These are phyloP conservation scores for Triticum urartu DNA, from an alignment of 176 grass and related monocot genomes.

Conservation along the genomic window DNA sequence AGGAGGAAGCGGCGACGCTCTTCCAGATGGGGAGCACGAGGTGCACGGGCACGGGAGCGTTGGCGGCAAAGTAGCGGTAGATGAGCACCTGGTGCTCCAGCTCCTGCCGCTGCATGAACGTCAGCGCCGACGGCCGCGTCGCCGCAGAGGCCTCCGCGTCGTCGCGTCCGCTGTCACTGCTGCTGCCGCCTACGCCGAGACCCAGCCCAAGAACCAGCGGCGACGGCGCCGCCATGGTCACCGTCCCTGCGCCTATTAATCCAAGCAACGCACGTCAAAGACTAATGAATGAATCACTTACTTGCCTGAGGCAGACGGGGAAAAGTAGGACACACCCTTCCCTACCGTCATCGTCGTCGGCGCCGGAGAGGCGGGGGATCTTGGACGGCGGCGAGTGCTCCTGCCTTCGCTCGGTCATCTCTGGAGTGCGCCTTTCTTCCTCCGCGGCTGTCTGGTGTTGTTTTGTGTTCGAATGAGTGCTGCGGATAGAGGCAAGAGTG, in stretches of 20 bases:
- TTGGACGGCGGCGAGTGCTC: conserved; percentile 39
- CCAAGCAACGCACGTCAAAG: neutral
- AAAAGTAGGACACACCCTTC: neutral
- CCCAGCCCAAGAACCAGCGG: conserved; percentile 51
- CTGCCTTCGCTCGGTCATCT: conserved; percentile 19
- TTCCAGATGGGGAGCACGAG: conserved; percentile 82
- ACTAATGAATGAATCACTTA: neutral
- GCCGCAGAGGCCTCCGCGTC: conserved; percentile 5
- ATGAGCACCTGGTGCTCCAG: conserved; percentile 82
- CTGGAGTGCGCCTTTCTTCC: neutral
- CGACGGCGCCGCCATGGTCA: conserved; percentile 59
- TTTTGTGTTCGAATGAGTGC: neutral
- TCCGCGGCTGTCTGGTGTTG: neutral
- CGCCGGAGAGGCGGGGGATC: conserved; percentile 46
- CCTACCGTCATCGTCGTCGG: conserved; percentile 20
- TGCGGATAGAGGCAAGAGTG: neutral
- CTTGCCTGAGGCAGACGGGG: too few species aligned
- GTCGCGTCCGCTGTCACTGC: neutral
- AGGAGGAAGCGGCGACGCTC: conserved; percentile 62
- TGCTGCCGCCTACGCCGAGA: conserved; percentile 31
- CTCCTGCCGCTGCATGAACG: conserved; percentile 77
- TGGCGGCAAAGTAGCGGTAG: conserved; percentile 70
- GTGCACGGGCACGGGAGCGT: conserved; percentile 59
- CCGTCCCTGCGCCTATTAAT: conserved; percentile 8
- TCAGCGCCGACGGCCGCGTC: conserved; percentile 32